phyloP scores from a whole-genome alignment of 2,329 filamentous ascomycete species.

The Ophiocordyceps unilateralis region DNA sequence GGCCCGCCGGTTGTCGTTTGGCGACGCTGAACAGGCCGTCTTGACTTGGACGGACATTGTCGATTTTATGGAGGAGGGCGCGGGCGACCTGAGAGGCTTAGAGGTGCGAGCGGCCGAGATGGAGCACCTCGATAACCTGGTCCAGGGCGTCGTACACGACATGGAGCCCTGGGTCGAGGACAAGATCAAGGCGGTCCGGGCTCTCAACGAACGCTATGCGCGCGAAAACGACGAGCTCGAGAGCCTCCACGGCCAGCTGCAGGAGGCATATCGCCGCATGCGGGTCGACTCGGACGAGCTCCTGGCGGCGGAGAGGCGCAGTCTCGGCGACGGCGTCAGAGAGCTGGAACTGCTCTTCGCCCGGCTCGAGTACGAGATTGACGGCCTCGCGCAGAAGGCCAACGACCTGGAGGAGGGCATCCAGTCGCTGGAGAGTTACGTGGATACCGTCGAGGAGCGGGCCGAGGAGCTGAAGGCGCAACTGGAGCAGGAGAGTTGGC shows the following conservation, averaged over 20 bases:
- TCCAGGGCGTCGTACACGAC: slow-evolving; percentile 32
- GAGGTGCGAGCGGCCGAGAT: slow-evolving; percentile 32
- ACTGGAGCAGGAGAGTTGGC: slow-evolving; percentile 46
- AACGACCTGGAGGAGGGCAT: slow-evolving; percentile 78
- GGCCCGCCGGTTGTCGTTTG: slow-evolving; percentile 59
- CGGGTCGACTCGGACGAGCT: slow-evolving; percentile 51
- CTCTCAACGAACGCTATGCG: slow-evolving; percentile 44
- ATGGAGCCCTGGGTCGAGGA: slow-evolving; percentile 44
- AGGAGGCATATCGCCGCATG: slow-evolving; percentile 52
- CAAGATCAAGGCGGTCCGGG: slow-evolving; percentile 37
- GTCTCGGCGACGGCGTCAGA: slow-evolving; percentile 53
- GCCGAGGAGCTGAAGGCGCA: slow-evolving; percentile 45
- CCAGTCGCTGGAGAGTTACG: slow-evolving; percentile 61
- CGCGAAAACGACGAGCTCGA: slow-evolving; percentile 49
- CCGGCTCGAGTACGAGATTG: slow-evolving; percentile 84
- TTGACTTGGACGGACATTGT: slow-evolving; percentile 45
- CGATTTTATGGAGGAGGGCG: slow-evolving; percentile 16
- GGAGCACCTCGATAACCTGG: slow-evolving; percentile 32
- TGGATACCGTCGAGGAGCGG: slow-evolving; percentile 50
- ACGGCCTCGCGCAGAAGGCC: slow-evolving; percentile 60
- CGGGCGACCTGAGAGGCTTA: slow-evolving; percentile 10
- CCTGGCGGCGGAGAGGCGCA: slow-evolving; percentile 49
- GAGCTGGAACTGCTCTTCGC: slow-evolving; percentile 68
- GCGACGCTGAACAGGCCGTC: slow-evolving; percentile 57
- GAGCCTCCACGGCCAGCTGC: slow-evolving; percentile 48